Evolutionary conservation across 1,284 basidiomycete species (phyloP), one percentile per base, ranked within the genome.

Genomic region (Puccinia hordei): DNA sequence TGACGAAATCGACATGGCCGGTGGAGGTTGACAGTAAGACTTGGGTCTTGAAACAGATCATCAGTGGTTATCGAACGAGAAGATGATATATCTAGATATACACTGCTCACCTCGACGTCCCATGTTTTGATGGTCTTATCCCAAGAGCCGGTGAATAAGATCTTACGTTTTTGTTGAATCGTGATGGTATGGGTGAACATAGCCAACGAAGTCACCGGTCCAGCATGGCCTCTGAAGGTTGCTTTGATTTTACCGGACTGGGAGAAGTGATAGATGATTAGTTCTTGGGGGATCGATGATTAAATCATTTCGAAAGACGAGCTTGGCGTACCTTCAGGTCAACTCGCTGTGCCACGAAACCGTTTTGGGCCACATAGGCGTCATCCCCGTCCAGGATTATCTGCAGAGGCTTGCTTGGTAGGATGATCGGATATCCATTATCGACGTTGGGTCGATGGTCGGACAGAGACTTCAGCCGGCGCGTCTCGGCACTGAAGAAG

Each of bases 41-140:
- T 78, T 78, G 76, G 46, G 53, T 75, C 80, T 66, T 63, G 38
- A 17, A 63, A 22, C 24, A 24, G 24, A 35, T 61, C 78, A 33
- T 51, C 22, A 51, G 49, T 19, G 5, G 49, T n/a, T 51, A 51
- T n/a, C 33, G 12, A 75, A 4, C 38, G 55, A 19, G 38, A 19
- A 44, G 61, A 68, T 85, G 19, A 89, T 89, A 78, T 49, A 84
- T 46, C 19, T 15, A 6, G 77, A 55, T 19, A 19, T 65, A 33
- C 24, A 68, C 46, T 35, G 41, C 51, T 51, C 51, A 78, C 76
- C 65, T 78, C 51, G 49, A 87, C 84, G 81, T 88, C 94, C 95
- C 95, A 98, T 81, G 98, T 88, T 81, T 94, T 90, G 65, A 95
- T 88, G 19, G 91, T 90, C 83, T 95, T 94, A 86, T 99, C 96